Conservation (phyloP, 1,284 basidiomycete species). For the Serendipita sp. region DNA sequence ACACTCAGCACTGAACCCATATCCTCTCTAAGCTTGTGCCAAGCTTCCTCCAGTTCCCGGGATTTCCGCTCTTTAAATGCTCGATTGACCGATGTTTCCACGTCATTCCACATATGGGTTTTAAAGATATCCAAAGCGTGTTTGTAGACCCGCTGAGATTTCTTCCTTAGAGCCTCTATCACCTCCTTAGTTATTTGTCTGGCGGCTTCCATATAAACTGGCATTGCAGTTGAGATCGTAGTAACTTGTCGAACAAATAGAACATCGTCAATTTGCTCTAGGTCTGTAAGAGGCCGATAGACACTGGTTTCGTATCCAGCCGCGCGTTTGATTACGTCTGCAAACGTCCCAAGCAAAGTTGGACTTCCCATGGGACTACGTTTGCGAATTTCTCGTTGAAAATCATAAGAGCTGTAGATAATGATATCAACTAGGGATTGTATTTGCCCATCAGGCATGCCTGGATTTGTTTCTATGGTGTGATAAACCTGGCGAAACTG, state of each 20-base stretch:
- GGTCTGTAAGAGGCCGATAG: too few species aligned
- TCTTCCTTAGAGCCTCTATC: neutral
- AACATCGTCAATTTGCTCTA: neutral
- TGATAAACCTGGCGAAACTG: neutral
- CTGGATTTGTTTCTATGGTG: neutral
- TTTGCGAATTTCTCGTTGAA: neutral
- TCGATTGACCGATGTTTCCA: too few species aligned
- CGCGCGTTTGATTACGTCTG: neutral
- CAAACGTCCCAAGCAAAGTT: neutral
- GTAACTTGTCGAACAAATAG: neutral
- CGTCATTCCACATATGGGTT: neutral
- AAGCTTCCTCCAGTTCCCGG: neutral
- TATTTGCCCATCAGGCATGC: neutral
- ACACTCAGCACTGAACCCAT: neutral
- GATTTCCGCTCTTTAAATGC: too few species aligned
- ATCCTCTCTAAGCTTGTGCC: neutral
- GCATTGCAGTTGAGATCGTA: neutral
- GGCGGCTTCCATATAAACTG: neutral
- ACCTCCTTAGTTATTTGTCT: neutral
- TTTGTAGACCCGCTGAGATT: neutral
- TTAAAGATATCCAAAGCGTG: neutral
- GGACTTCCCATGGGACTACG: neutral
- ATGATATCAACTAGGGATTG: neutral
- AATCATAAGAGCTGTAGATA: neutral
- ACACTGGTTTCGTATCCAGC: neutral